Conservation (phyloP, 176 grass and related monocot genomes). For the Aegilops tauschii region DNA sequence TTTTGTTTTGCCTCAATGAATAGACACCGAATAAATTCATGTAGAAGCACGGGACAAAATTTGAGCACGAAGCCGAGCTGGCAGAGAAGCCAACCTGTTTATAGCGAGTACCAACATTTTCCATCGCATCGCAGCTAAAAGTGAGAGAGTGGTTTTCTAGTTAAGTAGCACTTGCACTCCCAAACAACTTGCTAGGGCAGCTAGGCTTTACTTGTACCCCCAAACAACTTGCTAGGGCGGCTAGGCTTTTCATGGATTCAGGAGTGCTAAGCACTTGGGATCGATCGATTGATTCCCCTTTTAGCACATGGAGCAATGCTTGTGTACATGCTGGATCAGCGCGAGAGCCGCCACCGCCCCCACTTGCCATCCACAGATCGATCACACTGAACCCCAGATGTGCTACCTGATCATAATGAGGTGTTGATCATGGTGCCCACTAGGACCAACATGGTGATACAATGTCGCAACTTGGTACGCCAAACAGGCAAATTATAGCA, state of each 20-base stretch:
- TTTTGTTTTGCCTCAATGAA: too few relatives aligned
- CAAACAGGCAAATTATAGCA: slow-evolving; percentile 16
- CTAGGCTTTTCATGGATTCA: slow-evolving; percentile 11
- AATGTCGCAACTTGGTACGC: slow-evolving; percentile 12
- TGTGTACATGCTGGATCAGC: neutral
- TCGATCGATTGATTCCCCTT: slow-evolving; percentile 4
- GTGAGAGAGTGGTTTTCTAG: neutral
- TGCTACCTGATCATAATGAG: neutral
- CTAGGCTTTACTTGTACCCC: neutral
- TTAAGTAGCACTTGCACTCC: slow-evolving; percentile 7
- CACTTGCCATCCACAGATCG: slow-evolving; percentile 44
- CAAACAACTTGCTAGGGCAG: neutral
- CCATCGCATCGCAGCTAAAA: neutral
- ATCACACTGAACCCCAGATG: slow-evolving; percentile 30
- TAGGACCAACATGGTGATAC: slow-evolving; percentile 22
- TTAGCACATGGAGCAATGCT: slow-evolving; percentile 31
- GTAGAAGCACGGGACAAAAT: too few relatives aligned
- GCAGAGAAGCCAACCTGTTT: neutral
- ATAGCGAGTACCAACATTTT: neutral
- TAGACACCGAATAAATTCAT: too few relatives aligned
- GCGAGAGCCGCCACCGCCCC: slow-evolving; percentile 12
- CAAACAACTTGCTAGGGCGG: neutral
- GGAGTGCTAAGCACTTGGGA: slow-evolving; percentile 14
- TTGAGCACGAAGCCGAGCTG: too few relatives aligned
- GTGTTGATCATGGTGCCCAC: slow-evolving; percentile 35